Evolutionary conservation across 306 rosid genomes (phyloP).

Genomic region (Biancaea sappan): DNA sequence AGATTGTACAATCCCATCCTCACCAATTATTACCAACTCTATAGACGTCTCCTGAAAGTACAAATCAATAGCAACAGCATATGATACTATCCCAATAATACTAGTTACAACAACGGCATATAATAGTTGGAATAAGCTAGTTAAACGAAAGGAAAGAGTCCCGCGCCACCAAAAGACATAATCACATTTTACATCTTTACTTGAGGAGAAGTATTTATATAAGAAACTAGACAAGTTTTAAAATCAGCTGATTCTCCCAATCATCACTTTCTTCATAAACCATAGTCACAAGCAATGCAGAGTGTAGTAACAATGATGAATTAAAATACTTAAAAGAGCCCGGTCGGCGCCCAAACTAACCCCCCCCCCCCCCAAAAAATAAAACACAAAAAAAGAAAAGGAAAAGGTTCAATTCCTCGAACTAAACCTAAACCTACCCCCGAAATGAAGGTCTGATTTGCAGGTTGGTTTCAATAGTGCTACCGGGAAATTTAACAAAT

Average conservation of each 20-base stretch:
- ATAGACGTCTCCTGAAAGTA: slow-evolving; percentile 81
- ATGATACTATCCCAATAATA: not conserved
- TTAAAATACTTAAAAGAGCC: not conserved
- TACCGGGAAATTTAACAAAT: not conserved
- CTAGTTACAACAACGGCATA: slow-evolving; percentile 1
- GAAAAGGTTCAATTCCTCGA: not conserved
- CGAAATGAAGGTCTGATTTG: not conserved
- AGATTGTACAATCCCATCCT: slow-evolving; percentile 82
- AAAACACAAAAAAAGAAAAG: not conserved
- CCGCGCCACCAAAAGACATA: not conserved
- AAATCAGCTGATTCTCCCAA: not conserved
- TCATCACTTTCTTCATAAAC: slow-evolving; percentile 1
- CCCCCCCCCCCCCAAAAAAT: too few relatives aligned
- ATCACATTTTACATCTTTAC: not conserved
- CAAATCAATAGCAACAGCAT: slow-evolving; percentile 20
- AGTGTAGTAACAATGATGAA: not conserved
- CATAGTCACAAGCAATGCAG: not conserved
- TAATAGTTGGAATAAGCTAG: slow-evolving; percentile 15
- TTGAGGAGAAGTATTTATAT: not conserved
- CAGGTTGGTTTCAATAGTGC: not conserved
- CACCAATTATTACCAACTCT: slow-evolving; percentile 76
- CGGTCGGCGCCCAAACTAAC: not conserved
- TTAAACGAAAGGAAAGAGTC: not conserved
- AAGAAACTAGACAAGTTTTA: not conserved
- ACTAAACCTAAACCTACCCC: slow-evolving; percentile 15